Evolutionary conservation across 139 green algal genomes (phyloP), one percentile per base, ranked within the genome.

Genomic region (Astrephomene gubernaculifera): DNA sequence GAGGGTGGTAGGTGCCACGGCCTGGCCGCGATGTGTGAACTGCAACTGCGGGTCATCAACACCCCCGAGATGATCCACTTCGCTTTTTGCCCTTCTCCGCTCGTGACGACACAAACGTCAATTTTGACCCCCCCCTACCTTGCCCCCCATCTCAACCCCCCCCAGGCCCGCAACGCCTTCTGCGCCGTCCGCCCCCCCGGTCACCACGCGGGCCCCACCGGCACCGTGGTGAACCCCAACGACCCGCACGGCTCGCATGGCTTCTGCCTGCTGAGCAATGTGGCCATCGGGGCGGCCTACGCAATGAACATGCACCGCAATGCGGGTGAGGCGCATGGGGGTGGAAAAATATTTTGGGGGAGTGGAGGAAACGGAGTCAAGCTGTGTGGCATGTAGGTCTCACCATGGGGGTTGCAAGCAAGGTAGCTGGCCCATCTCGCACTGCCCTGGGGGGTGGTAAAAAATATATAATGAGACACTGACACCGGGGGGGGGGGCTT

Each of bases 221-320:
- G 85, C 4, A 74, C 87, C 52, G 81, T 91, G 25, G 54, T 73
- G 60, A 87, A 71, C 41, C 70, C 74, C 25, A 90, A 87, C 68
- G 88, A 92, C 71, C 60, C 79, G 1, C 53, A 68, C 52, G 88
- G 91, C 78, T 95, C 88, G 81, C 95, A 98, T 86, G 97, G 97
- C 74, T 99, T 99, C 90, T 99, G 97, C 93, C 90, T 99, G 71
- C 90, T 98, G 33, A 98, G 96, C 92, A 99, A 98, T 83, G 85
- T 98, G 27, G 97, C 97, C 52, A 95, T 98, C 33, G 97, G 87
- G 25, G 96, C 96, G 19, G 93, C 95, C 2, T 98, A 98, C 87
- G 96, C 96, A 14, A 89, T 97, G 87, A 92, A 89, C 69, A 89
- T 96, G 25, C 90, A 98, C 89, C 85, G 95, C 1, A 81, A 95